These are phyloP conservation scores for Lachnellula suecica DNA, from an alignment of 2,329 filamentous ascomycete genomes.

Conservation along the genomic window DNA sequence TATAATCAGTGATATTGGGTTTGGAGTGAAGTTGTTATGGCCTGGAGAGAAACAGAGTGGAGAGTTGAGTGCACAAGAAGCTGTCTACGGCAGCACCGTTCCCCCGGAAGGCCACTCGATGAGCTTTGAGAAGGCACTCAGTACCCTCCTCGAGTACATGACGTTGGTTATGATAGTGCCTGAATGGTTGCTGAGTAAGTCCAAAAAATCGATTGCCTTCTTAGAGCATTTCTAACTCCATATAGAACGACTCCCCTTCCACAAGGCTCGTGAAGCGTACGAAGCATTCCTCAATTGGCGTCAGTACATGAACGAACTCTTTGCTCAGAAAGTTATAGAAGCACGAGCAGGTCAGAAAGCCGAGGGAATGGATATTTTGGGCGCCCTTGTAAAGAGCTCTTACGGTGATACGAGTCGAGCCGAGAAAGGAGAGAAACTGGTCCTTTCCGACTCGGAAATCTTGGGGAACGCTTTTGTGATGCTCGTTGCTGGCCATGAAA, in stretches of 20 bases:
- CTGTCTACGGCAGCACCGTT: conserved; percentile 37
- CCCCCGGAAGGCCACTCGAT: conserved; percentile 45
- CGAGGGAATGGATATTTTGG: conserved; percentile 56
- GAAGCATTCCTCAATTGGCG: conserved; percentile 54
- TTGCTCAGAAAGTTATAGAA: conserved; percentile 49
- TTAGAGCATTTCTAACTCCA: neutral
- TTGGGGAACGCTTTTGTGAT: conserved; percentile 71
- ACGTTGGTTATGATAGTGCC: conserved; percentile 52
- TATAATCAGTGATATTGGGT: conserved; percentile 68
- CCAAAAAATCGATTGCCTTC: neutral
- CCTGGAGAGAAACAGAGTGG: conserved; percentile 56
- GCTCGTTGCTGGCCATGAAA: conserved; percentile 76
- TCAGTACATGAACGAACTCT: conserved; percentile 62
- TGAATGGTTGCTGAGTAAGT: conserved; percentile 46
- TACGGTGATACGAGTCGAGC: conserved; percentile 35
- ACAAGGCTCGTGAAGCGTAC: conserved; percentile 43
- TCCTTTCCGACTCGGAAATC: conserved; percentile 63
- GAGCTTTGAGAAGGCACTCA: conserved; percentile 54
- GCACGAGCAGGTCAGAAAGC: conserved; percentile 37
- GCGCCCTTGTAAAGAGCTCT: conserved; percentile 48
- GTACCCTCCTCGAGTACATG: conserved; percentile 52
- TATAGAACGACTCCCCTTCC: conserved; percentile 41
- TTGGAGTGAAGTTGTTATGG: conserved; percentile 62
- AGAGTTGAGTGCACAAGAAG: conserved; percentile 43
- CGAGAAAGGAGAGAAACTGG: conserved; percentile 48